Conservation (phyloP, 306 rosid genomes). For the Cucumis hystrix region DNA sequence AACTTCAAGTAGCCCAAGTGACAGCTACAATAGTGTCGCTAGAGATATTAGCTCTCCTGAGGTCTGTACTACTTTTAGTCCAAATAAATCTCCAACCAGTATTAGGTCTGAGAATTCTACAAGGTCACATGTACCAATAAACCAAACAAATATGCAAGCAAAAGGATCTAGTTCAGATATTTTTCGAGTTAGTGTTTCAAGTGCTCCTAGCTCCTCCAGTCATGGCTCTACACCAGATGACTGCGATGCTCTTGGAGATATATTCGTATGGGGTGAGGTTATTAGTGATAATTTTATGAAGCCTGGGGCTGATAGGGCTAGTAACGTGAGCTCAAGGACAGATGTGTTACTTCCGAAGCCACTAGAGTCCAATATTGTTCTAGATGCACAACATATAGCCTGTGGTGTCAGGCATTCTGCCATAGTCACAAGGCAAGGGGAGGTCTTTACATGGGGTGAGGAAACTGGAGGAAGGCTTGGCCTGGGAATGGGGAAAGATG, state of each 20-base stretch:
- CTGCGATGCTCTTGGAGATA: conserved; percentile 84
- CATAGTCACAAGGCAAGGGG: conserved; percentile 86
- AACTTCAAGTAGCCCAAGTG: conserved; percentile 71
- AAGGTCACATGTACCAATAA: conserved; percentile 70
- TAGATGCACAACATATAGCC: conserved; percentile 81
- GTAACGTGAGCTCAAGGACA: conserved; percentile 36
- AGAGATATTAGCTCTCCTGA: conserved; percentile 75
- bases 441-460: conserved; percentile 95
- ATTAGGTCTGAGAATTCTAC: conserved; percentile 39
- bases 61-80: conserved; percentile 35
- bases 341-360: conserved; percentile 72
- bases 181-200: conserved; percentile 83
- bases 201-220: conserved; percentile 96
- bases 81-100: conserved; percentile 50
- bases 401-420: conserved; percentile 94
- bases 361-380: conserved; percentile 78
- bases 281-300: conserved; percentile 68
- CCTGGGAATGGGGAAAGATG: conserved; percentile 86
- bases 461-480: conserved; percentile 98
- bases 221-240: conserved; percentile 95
- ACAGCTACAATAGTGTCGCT: conserved; percentile 55
- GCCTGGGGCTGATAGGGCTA: conserved; percentile 55
- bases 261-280: conserved; percentile 94
- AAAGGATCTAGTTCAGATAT: conserved; percentile 77
- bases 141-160: conserved; percentile 73